These are phyloP conservation scores for Globisporangium carolinianum DNA, from an alignment of 352 stramenopile genomes.

Conservation along the genomic window DNA sequence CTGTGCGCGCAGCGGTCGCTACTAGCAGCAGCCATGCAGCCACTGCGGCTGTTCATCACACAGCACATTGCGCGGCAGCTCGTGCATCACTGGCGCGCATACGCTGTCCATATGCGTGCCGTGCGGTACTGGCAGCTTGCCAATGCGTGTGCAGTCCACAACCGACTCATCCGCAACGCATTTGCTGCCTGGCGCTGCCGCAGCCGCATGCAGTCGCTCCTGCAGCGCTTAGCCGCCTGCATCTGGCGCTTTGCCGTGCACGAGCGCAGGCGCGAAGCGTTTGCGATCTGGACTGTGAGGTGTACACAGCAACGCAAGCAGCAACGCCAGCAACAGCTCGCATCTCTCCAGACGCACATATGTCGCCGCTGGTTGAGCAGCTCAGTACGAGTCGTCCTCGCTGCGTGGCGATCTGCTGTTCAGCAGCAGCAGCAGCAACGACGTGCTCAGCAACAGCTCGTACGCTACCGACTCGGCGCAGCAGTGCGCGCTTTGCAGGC, in stretches of 20 bases:
- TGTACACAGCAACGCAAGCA: conserved; percentile 3
- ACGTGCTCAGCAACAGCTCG: conserved; percentile 11
- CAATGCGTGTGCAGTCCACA: background rate
- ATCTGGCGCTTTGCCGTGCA: conserved; percentile 19
- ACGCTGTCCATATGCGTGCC: conserved; percentile 8
- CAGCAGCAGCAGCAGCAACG: conserved; percentile 2
- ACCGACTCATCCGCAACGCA: background rate
- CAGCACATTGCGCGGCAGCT: conserved; percentile 11
- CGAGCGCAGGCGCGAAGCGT: conserved; percentile 19
- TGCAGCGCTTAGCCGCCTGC: conserved; percentile 6
- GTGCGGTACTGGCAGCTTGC: conserved; percentile 17
- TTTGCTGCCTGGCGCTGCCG: background rate
- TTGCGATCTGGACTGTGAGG: conserved; percentile 22
- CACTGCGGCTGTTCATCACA: background rate
- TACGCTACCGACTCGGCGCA: conserved; percentile 1
- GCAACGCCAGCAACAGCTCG: conserved; percentile 17
- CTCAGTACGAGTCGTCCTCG: conserved; percentile 17
- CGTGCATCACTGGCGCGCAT: conserved; percentile 18
- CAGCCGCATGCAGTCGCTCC: background rate
- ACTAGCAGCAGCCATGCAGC: background rate
- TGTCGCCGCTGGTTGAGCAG: conserved; percentile 30
- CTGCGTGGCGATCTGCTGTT: conserved; percentile 19
- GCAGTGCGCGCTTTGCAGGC: background rate
- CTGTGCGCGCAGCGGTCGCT: background rate
- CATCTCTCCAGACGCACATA: conserved; percentile 26